phyloP scores from a whole-genome alignment of 2,329 filamentous ascomycete species.

The Talaromyces sp. region DNA sequence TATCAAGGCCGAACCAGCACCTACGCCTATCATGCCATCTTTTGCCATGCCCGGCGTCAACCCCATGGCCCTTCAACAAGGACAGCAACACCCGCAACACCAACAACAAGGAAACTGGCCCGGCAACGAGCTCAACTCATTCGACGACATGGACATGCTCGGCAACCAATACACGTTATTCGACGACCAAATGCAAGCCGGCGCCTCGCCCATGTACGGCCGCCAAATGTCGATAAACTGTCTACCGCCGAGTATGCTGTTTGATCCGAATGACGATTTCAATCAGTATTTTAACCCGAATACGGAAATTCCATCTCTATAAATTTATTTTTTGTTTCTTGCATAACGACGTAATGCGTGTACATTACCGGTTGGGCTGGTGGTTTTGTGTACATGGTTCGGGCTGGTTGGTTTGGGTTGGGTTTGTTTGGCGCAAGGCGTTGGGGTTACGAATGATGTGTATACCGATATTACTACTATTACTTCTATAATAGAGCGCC shows the following conservation, averaged over 20 bases:
- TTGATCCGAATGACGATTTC: conserved; percentile 32
- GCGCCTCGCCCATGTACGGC: conserved; percentile 25
- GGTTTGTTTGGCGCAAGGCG: conserved; percentile 6
- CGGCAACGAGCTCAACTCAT: not conserved
- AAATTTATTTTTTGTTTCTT: conserved; percentile 3
- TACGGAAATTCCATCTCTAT: conserved; percentile 33
- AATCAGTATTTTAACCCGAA: conserved; percentile 36
- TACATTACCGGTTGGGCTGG: not conserved
- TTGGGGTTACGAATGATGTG: conserved; percentile 17
- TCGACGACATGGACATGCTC: conserved; percentile 10
- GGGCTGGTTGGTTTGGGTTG: conserved; percentile 12
- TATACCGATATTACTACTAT: conserved; percentile 14
- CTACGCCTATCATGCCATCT: not conserved
- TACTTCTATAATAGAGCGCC: not conserved
- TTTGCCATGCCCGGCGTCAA: conserved; percentile 29
- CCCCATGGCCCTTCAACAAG: conserved; percentile 28
- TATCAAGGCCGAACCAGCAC: conserved; percentile 21
- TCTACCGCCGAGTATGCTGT: conserved; percentile 21
- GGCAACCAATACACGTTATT: conserved; percentile 13
- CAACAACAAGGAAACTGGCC: conserved; percentile 14
- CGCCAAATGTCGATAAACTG: conserved; percentile 30
- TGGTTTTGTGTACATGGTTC: no score
- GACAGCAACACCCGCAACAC: conserved; percentile 15
- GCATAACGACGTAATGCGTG: not conserved
- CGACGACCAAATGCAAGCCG: conserved; percentile 23